Evolutionary conservation across 345 rosid genomes (phyloP).

Genomic region (Citrus inodora): DNA sequence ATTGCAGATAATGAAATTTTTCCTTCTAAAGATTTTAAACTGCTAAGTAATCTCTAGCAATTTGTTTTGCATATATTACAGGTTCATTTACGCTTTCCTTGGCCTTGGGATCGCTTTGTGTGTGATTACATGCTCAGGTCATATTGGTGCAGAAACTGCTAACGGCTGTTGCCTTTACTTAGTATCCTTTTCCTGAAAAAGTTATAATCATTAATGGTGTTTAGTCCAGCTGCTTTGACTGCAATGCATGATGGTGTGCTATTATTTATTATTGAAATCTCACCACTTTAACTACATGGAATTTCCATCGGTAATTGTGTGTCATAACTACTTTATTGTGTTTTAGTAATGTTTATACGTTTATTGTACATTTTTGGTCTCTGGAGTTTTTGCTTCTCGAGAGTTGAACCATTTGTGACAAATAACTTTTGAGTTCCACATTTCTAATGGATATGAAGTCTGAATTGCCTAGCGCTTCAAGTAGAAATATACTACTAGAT

Average conservation of each 20-base stretch:
- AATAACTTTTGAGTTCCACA: background rate
- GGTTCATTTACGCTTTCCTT: conserved; percentile 80
- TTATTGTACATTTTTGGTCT: background rate
- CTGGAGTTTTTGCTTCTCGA: background rate
- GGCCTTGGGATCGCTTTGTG: conserved; percentile 64
- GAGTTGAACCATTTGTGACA: conserved; percentile 1
- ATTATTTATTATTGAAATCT: background rate
- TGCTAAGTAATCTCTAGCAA: background rate
- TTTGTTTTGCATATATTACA: conserved; percentile 32
- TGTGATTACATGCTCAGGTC: conserved; percentile 73
- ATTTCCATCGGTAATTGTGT: background rate
- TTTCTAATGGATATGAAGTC: background rate
- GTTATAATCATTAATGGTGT: background rate
- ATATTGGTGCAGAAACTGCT: conserved; percentile 81
- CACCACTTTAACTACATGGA: background rate
- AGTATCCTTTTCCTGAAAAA: conserved; percentile 40
- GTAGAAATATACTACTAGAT: no score
- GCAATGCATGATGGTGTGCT: background rate
- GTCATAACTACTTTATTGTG: background rate
- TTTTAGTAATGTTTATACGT: background rate
- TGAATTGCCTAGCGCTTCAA: background rate
- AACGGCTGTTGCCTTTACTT: conserved; percentile 84
- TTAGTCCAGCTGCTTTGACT: background rate
- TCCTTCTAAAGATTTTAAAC: background rate
- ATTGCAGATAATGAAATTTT: background rate